Evolutionary conservation across 495 filamentous ascomycete species (phyloP), one percentile per base, ranked within the genome.

Genomic region (Daldinia loculata): DNA sequence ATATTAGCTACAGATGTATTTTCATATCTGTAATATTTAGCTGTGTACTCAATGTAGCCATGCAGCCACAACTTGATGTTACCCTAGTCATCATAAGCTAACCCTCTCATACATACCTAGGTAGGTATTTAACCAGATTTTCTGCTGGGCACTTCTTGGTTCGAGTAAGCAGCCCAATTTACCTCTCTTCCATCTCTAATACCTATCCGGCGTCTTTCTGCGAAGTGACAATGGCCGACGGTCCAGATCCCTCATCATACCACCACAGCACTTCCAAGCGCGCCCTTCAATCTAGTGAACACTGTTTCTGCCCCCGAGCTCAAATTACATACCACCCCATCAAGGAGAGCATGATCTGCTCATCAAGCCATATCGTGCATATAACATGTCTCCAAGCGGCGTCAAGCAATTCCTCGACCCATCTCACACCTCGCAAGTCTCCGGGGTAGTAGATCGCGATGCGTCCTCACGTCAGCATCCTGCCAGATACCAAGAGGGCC

Each of bases 401-500:
- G 9, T 17, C 17, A n/a, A 45, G 41, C 41, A 19, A n/a, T 45
- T 17, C 5, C n/a, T n/a, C 17, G 6, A 26, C 19, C 22, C 41
- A n/a, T n/a, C 15, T 19, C 41, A 3, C n/a, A 50, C 45, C 45
- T 24, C 48, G 48, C 48, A 52, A 14, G 48, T 52, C 48, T 15
- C 48, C 22, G 17, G 48, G 11, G 48, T 15, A 15, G 48, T 29
- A 29, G 22, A 52, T 52, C 48, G 24, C 48, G 48, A 52, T 14
- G 48, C 19, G 4, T 19, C 11, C 48, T 52, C 48, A 52, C 48
- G 48, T 52, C 41, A 52, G 48, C 11, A 52, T 52, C 48, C 48
- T 52, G 24, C 48, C 48, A 26, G 48, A 14, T 24, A 50, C n/a
- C 19, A 41, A 41, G 38, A 41, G 38, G 15, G 15, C 41, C n/a